Evolutionary conservation across 805 yeast genomes (phyloP).

Genomic region (Henningerozyma blattae): DNA sequence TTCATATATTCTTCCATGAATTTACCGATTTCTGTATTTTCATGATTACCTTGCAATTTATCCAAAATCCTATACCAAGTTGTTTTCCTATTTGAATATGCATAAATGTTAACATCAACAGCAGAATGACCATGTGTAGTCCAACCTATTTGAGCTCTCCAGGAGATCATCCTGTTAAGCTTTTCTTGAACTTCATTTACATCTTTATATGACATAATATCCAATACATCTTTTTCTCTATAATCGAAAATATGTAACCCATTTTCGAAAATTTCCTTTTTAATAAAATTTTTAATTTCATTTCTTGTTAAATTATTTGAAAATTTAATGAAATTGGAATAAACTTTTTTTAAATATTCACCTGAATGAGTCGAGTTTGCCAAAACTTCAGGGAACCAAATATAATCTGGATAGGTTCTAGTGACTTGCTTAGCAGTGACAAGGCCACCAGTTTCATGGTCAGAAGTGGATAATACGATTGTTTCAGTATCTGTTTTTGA

Average conservation of each 20-base stretch:
- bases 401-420: conserved; percentile 64
- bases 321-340: conserved; percentile 13
- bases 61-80: conserved; percentile 30
- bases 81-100: conserved; percentile 46
- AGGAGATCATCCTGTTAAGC: conserved; percentile 59
- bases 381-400: conserved; percentile 77
- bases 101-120: conserved; percentile 89
- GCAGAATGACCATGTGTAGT: conserved; percentile 94
- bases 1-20: conserved; percentile 48
- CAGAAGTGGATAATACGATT: conserved; percentile 69
- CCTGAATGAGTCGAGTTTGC: conserved; percentile 65
- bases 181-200: conserved; percentile 29
- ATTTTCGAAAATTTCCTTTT: conserved; percentile 40
- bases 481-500: conserved; percentile 64
- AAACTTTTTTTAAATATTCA: conserved; percentile 45
- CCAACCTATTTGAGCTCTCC: conserved; percentile 92
- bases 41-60: conserved; percentile 65
- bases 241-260: conserved; percentile 58
- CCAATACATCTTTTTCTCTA: conserved; percentile 39
- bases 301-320: not conserved
- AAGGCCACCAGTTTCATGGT: conserved; percentile 94
- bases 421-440: conserved; percentile 74
- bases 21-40: conserved; percentile 74
- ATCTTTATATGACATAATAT: conserved; percentile 25
- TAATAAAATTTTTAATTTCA: conserved; percentile 29